These are phyloP conservation scores for Quercus mongolica DNA, from an alignment of 306 rosid genomes.

Conservation along the genomic window DNA sequence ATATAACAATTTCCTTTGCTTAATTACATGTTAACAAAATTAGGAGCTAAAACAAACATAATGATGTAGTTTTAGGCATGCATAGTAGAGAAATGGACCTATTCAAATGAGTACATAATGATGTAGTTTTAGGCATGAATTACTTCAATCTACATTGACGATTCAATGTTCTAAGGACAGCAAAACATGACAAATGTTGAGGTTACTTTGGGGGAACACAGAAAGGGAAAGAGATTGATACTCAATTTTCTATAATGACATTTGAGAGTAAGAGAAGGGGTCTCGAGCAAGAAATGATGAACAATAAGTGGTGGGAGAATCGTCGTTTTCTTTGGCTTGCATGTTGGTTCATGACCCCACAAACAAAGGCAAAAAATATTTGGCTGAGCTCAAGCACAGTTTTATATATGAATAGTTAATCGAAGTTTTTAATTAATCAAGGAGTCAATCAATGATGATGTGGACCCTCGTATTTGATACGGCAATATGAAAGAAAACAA, in stretches of 20 bases:
- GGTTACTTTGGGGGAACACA: background rate
- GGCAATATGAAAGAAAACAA: background rate
- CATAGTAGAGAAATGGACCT: no score
- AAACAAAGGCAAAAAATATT: background rate
- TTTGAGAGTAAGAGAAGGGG: conserved; percentile 17
- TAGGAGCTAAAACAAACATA: no score
- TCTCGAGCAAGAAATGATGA: conserved; percentile 33
- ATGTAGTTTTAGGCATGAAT: background rate
- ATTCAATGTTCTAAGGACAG: no score
- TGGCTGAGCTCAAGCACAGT: conserved; percentile 21
- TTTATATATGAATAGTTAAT: conserved; percentile 4
- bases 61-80: no score
- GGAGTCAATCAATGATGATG: conserved; percentile 19
- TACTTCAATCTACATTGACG: background rate
- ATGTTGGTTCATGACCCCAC: conserved; percentile 38
- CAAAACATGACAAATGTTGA: background rate
- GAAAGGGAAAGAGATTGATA: background rate
- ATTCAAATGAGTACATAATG: background rate
- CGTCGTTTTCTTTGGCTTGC: conserved; percentile 31
- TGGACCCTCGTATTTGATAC: conserved; percentile 5
- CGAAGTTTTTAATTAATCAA: conserved; percentile 13
- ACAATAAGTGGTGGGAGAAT: conserved; percentile 36
- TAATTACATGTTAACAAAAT: no score
- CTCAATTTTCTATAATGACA: conserved; percentile 1
- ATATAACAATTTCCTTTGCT: no score